Conservation (phyloP, 148 eudicot species). For the Rhododendron ferrugineum region DNA sequence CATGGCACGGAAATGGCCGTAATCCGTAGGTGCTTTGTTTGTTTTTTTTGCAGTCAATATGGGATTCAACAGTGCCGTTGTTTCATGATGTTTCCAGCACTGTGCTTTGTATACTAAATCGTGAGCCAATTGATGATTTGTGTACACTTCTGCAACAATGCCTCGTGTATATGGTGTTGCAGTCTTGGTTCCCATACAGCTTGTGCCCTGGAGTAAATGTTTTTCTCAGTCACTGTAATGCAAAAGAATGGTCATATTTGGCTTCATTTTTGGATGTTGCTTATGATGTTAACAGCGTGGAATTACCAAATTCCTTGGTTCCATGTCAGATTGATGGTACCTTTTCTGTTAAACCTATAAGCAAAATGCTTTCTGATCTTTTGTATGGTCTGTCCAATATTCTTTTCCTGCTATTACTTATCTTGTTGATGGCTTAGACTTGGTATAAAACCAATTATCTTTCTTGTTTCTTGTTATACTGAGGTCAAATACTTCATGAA, state of each 20-base stretch:
- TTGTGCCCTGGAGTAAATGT: not conserved
- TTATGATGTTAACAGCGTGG: not conserved
- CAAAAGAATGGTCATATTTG: constrained; percentile 4
- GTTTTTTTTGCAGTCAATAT: constrained; percentile 18
- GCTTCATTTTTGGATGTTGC: not conserved
- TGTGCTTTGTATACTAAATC: constrained; percentile 19
- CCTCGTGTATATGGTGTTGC: constrained; percentile 24
- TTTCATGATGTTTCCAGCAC: constrained; percentile 23
- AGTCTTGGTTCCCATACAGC: not conserved
- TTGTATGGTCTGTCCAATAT: not conserved
- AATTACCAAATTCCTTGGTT: not conserved
- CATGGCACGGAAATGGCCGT: constrained; percentile 15
- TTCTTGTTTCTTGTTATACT: not conserved
- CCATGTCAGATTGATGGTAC: not conserved
- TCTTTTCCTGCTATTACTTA: not conserved
- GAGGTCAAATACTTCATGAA: not conserved
- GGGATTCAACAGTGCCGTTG: constrained; percentile 31
- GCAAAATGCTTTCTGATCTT: not conserved
- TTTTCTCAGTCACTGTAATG: not conserved
- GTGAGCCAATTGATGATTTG: constrained; percentile 27
- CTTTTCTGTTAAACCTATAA: not conserved
- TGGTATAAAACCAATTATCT: not conserved
- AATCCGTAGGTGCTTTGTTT: constrained; percentile 25
- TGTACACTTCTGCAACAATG: constrained; percentile 26
- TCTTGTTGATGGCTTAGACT: not conserved